Evolutionary conservation across 2,329 filamentous ascomycete species (phyloP).

Genomic region (Massarina eburnea): DNA sequence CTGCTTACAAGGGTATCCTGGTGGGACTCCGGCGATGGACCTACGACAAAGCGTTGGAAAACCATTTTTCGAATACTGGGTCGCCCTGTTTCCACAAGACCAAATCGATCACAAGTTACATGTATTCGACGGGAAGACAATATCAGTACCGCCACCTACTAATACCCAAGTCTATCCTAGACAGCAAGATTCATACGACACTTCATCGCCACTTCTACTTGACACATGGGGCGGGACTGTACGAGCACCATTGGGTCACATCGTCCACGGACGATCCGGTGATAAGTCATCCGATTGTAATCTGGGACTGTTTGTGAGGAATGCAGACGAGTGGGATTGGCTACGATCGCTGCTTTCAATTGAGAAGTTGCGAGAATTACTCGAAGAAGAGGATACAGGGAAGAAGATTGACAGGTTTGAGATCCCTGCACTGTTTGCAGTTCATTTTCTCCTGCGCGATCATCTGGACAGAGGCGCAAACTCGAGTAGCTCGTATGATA

Average conservation of each 20-base stretch:
- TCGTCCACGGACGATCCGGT: slow-evolving; percentile 21
- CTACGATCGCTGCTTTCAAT: slow-evolving; percentile 20
- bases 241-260: slow-evolving; percentile 40
- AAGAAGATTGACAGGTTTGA: slow-evolving; percentile 35
- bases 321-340: slow-evolving; percentile 32
- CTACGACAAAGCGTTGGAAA: slow-evolving; percentile 22
- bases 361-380: slow-evolving; percentile 47
- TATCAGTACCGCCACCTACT: slow-evolving; percentile 13
- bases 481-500: slow-evolving; percentile 18
- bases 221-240: slow-evolving; percentile 18
- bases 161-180: slow-evolving; percentile 18
- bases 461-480: slow-evolving; percentile 25
- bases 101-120: slow-evolving; percentile 22
- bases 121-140: slow-evolving; percentile 10
- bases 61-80: slow-evolving; percentile 34
- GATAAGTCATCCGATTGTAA: slow-evolving; percentile 28
- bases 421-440: slow-evolving; percentile 20
- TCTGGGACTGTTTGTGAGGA: slow-evolving; percentile 25
- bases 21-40: slow-evolving; percentile 37
- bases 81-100: slow-evolving; percentile 24
- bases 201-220: slow-evolving; percentile 15
- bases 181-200: slow-evolving; percentile 34
- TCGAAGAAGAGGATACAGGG: slow-evolving; percentile 51
- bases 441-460: slow-evolving; percentile 24
- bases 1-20: slow-evolving; percentile 46